Percentiles rank a stretch among this genome's conserved stretches.
These are phyloP conservation scores for Suillus placidus DNA, from an alignment of 768 basidiomycete genomes.

Conservation along the genomic window DNA sequence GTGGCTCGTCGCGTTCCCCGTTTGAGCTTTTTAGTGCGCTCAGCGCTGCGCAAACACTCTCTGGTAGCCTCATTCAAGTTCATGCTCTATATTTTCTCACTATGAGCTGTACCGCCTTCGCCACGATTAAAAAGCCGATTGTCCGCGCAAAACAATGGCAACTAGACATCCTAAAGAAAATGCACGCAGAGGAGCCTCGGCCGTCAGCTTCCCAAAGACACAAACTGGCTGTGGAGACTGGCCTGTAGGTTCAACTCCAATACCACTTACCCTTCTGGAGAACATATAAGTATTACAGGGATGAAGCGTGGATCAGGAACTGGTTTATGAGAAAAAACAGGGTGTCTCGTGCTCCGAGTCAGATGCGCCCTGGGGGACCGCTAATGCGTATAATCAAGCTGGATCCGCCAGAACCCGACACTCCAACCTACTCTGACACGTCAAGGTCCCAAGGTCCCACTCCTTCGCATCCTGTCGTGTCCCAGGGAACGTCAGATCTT, in stretches of 20 bases:
- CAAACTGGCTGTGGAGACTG: constrained; percentile 29
- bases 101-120: constrained; percentile 8
- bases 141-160: constrained; percentile 32
- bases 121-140: constrained; percentile 16
- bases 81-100: constrained; percentile 2
- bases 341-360: constrained; percentile 6
- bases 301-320: constrained; percentile 32
- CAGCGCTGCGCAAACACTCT: no score
- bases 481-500: background rate
- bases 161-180: constrained; percentile 30
- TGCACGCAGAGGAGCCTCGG: constrained; percentile 23
- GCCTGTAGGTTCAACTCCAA: constrained; percentile 29
- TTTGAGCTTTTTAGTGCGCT: no score
- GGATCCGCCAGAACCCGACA: background rate
- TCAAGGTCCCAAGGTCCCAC: background rate
- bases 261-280: constrained; percentile 8
- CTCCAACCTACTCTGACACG: background rate
- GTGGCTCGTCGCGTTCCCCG: background rate
- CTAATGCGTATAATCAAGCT: background rate
- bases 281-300: constrained; percentile 17
- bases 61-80: background rate
- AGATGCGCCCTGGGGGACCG: background rate
- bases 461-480: background rate
- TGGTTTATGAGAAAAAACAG: constrained; percentile 35
- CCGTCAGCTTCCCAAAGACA: constrained; percentile 27